Evolutionary conservation across 257 asterid species (phyloP), one percentile per base, ranked within the genome.

Genomic region (Solanum dulcamara): DNA sequence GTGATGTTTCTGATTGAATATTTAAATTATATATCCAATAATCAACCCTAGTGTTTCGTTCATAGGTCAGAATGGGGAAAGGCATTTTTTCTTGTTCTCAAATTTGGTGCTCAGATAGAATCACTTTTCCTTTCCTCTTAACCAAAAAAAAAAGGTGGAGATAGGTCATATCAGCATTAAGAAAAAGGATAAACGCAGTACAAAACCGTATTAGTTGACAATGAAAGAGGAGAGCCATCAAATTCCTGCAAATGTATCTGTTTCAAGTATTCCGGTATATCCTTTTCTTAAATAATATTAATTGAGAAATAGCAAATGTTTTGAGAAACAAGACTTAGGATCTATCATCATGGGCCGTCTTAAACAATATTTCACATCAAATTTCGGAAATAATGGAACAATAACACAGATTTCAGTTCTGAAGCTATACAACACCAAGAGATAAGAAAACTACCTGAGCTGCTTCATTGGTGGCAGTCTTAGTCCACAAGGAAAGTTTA

Each of bases 381-480:
- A 48, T 79, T 79, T 79, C 4, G 0, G 30, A 17, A 6, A 48
- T 18, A 10, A 44, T 18, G 44, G 9, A 10, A 48, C 14, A 46
- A 48, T 44, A 44, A 26, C 40, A 28, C 20, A 48, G 18, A 28
- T 28, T 79, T 44, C 60, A 79, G 83, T 79, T 79, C 10, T 4
- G 6, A 4, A 48, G 40, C 83, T 48, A 28, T 4, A 28, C 3
- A 17, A 48, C 83, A 46, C 42, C 64, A 79, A 11, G 44, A 77
- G 42, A 79, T 79, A 14, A 4, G n/a, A 79, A 37, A 72, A 32
- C 26, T 84, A 94, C 99, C 98, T 96, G 99, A 70, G 87, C 94
- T 75, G 99, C 98, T 90, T 96, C 99, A 81, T 96, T 96, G 80
- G 97, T 87, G 55, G 98, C 98, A 89, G 92, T 94, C 88, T 90